A percentile compares a stretch with the other conserved stretches of the same genome.
Evolutionary conservation across 768 basidiomycete species (phyloP).

Genomic region (Tylopilus cervinicoccineus): DNA sequence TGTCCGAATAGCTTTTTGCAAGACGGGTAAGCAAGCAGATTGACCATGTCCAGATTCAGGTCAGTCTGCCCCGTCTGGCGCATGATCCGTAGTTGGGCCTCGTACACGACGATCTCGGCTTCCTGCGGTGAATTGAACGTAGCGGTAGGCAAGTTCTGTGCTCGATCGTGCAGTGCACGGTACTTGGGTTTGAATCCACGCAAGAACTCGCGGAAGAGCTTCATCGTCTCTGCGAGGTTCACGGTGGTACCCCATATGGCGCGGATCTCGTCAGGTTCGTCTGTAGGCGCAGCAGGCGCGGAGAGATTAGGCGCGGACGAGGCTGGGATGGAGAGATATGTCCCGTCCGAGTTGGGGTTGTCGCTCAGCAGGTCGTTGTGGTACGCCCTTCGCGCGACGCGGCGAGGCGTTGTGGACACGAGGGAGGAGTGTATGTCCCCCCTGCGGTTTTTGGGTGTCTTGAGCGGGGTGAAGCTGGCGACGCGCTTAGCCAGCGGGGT

Average conservation of each 20-base stretch:
- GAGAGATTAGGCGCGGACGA: constrained; percentile 58
- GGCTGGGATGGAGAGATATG: constrained; percentile 50
- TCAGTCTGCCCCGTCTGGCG: constrained; percentile 90
- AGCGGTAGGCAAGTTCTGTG: constrained; percentile 49
- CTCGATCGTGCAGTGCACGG: constrained; percentile 66
- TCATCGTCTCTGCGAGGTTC: constrained; percentile 87
- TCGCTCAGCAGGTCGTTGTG: constrained; percentile 22
- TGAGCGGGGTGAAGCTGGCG: constrained; percentile 21
- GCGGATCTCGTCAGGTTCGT: constrained; percentile 78
- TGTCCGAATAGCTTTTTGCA: constrained; percentile 80
- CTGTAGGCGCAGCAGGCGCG: constrained; percentile 56
- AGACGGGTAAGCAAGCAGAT: constrained; percentile 82
- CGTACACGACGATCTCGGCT: constrained; percentile 69
- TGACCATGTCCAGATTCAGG: constrained; percentile 85
- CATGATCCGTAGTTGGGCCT: constrained; percentile 78
- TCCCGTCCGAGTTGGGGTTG: constrained; percentile 56
- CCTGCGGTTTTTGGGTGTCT: constrained; percentile 45
- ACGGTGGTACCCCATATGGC: constrained; percentile 99
- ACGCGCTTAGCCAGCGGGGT: constrained; percentile 44
- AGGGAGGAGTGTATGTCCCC: constrained; percentile 29
- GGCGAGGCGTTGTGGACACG: constrained; percentile 31
- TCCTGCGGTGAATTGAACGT: constrained; percentile 57
- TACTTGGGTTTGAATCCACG: constrained; percentile 93
- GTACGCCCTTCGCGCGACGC: constrained; percentile 17
- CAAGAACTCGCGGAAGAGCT: constrained; percentile 82